phyloP scores from a whole-genome alignment of 495 filamentous ascomycete genomes.

The Amorphotheca resinae region DNA sequence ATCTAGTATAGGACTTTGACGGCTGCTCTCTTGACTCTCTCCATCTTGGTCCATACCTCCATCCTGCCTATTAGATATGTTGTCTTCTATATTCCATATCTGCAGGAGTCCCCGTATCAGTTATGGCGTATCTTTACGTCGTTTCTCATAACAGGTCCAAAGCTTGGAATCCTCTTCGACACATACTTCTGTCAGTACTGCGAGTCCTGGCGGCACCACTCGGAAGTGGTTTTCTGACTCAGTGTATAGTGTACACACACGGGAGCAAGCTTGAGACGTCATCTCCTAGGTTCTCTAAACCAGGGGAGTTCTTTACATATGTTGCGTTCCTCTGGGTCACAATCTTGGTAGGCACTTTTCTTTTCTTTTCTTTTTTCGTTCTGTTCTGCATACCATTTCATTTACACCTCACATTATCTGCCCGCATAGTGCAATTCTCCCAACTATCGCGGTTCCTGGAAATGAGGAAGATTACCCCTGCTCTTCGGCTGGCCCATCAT shows the following conservation, averaged over 20 bases:
- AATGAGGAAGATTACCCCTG: slow-evolving; percentile 92
- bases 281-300: slow-evolving; percentile 44
- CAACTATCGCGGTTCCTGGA: slow-evolving; percentile 93
- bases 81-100: slow-evolving; percentile 39
- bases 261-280: slow-evolving; percentile 47
- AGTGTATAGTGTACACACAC: slow-evolving; percentile 48
- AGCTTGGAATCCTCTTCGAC: slow-evolving; percentile 61
- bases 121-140: slow-evolving; percentile 56
- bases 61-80: slow-evolving; percentile 41
- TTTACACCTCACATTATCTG: slow-evolving; percentile 79
- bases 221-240: slow-evolving; percentile 1
- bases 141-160: slow-evolving; percentile 57
- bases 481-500: slow-evolving; percentile 59
- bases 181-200: slow-evolving; percentile 59
- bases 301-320: slow-evolving; percentile 61
- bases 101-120: slow-evolving; percentile 56
- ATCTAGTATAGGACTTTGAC: slow-evolving; percentile 19
- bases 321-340: slow-evolving; percentile 44
- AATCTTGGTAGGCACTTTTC: slow-evolving; percentile 46
- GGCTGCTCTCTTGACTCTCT: slow-evolving; percentile 15
- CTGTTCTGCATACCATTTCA: slow-evolving; percentile 13
- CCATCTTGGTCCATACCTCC: slow-evolving; percentile 16
- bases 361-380: slow-evolving; percentile 13
- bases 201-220: neutral
- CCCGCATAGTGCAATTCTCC: slow-evolving; percentile 70